A percentile compares a stretch with the other conserved stretches of the same genome.
These are phyloP conservation scores for Calocera cornea DNA, from an alignment of 768 basidiomycete species.

Conservation along the genomic window DNA sequence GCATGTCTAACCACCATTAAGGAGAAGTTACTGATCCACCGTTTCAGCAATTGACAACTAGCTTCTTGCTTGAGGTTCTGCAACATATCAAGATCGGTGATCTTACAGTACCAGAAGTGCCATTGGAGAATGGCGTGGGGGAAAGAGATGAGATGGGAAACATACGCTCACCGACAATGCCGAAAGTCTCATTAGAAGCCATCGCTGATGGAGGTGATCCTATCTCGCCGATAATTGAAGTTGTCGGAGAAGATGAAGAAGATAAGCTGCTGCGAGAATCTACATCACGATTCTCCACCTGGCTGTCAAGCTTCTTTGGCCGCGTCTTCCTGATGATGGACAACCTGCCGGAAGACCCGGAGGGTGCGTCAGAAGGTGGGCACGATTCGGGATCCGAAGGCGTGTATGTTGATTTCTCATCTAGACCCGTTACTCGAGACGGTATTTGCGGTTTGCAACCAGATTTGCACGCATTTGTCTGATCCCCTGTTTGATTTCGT, in stretches of 20 bases:
- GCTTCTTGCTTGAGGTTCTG: conserved; percentile 59
- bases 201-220: conserved; percentile 6
- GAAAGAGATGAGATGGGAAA: conserved; percentile 23
- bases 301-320: conserved; percentile 70
- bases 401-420: not conserved
- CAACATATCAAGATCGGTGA: conserved; percentile 65
- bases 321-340: conserved; percentile 68
- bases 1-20: conserved; percentile 11
- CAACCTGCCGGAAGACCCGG: conserved; percentile 73
- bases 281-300: conserved; percentile 63
- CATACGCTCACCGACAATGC: conserved; percentile 7
- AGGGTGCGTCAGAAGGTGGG: conserved; percentile 50
- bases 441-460: conserved; percentile 59
- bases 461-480: conserved; percentile 50
- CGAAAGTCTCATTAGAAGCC: not conserved
- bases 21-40: conserved; percentile 10
- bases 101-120: conserved; percentile 28
- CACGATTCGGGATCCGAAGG: not conserved
- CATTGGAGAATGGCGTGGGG: conserved; percentile 13
- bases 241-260: conserved; percentile 41
- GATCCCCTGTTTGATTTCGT: conserved; percentile 21
- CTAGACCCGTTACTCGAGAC: conserved; percentile 64
- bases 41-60: conserved; percentile 54
- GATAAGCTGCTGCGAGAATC: conserved; percentile 57
- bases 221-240: not conserved